These are phyloP conservation scores for Tolypocladium ovalisporum DNA, from an alignment of 2,329 filamentous ascomycete species.

Conservation along the genomic window DNA sequence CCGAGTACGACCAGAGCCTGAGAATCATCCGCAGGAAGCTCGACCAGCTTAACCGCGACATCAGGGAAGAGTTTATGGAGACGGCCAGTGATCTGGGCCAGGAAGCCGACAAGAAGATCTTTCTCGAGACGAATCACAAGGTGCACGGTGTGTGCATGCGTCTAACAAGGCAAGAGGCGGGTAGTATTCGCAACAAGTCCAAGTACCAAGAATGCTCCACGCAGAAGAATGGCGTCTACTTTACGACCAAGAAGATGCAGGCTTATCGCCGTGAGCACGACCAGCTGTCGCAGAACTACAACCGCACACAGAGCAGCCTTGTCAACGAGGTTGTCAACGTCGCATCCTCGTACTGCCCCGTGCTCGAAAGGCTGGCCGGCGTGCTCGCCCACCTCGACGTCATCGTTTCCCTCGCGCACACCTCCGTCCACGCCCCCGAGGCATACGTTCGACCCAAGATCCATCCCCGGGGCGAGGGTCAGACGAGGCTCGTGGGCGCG, in stretches of 20 bases:
- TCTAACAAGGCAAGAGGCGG: slow-evolving; percentile 80
- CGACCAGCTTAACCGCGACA: slow-evolving; percentile 71
- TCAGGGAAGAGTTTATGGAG: slow-evolving; percentile 68
- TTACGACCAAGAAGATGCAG: slow-evolving; percentile 77
- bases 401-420: slow-evolving; percentile 86
- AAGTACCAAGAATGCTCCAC: slow-evolving; percentile 92
- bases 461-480: slow-evolving; percentile 75
- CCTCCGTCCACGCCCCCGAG: slow-evolving; percentile 83
- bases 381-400: slow-evolving; percentile 92
- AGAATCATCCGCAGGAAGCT: slow-evolving; percentile 84
- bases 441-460: slow-evolving; percentile 88
- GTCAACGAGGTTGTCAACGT: slow-evolving; percentile 90
- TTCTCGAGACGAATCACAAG: slow-evolving; percentile 81
- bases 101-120: slow-evolving; percentile 96
- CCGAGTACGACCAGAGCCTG: slow-evolving; percentile 87
- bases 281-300: slow-evolving; percentile 88
- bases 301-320: slow-evolving; percentile 81
- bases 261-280: slow-evolving; percentile 82
- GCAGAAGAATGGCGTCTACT: slow-evolving; percentile 98
- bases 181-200: slow-evolving; percentile 84
- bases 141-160: slow-evolving; percentile 96
- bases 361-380: slow-evolving; percentile 78
- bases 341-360: slow-evolving; percentile 86
- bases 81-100: slow-evolving; percentile 76
- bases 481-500: slow-evolving; percentile 83